Evolutionary conservation across 2,329 filamentous ascomycete genomes (phyloP).

Genomic region (Colletotrichum noveboracense): DNA sequence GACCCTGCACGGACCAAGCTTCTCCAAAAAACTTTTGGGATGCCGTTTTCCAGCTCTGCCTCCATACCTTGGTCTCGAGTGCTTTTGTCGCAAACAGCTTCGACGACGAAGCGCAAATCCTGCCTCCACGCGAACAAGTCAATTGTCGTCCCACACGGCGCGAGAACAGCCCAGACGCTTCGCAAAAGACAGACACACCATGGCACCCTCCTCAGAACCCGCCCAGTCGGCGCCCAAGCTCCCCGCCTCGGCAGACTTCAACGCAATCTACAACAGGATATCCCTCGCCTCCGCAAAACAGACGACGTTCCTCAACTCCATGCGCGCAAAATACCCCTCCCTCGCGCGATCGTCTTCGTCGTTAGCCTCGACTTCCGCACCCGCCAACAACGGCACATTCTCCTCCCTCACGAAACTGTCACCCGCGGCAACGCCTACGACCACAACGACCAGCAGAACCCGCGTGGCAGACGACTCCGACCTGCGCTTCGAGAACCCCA

Average conservation of each 20-base stretch:
- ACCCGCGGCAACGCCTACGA: background rate
- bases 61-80: background rate
- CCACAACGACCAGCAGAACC: background rate
- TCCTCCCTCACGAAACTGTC: slow-evolving; percentile 20
- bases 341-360: slow-evolving; percentile 7
- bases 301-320: slow-evolving; percentile 35
- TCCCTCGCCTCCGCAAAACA: slow-evolving; percentile 42
- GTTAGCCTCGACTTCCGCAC: background rate
- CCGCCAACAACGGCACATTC: slow-evolving; percentile 7
- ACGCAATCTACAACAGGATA: slow-evolving; percentile 46
- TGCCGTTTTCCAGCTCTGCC: background rate
- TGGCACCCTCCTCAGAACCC: background rate
- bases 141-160: rapidly evolving
- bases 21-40: background rate
- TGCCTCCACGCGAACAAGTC: background rate
- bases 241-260: slow-evolving; percentile 42
- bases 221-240: slow-evolving; percentile 23
- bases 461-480: slow-evolving; percentile 16
- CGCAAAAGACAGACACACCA: background rate
- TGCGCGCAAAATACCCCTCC: slow-evolving; percentile 22
- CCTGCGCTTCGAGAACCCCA: slow-evolving; percentile 28
- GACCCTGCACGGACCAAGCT: background rate
- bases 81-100: background rate
- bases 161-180: background rate
- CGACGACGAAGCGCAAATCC: background rate